Percentiles rank a stretch among this genome's conserved stretches.
Conservation (phyloP, 2,329 filamentous ascomycete genomes). For the Thielaviopsis euricoi region DNA sequence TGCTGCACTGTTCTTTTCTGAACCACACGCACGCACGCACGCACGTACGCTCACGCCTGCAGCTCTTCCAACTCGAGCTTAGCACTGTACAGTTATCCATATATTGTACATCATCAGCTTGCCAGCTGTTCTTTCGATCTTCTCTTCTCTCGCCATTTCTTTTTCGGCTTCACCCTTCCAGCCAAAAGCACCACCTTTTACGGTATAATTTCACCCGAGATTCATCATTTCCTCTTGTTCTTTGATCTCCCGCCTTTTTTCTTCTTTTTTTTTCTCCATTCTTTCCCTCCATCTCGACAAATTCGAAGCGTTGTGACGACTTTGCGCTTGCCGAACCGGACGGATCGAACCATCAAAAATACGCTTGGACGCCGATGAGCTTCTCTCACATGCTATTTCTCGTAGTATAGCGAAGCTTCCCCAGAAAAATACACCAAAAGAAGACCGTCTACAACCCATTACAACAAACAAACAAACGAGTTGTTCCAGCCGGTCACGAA, state of each 20-base stretch:
- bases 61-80: too few species aligned
- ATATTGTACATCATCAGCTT: too few species aligned
- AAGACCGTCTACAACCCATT: background rate
- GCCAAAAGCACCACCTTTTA: too few species aligned
- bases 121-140: too few species aligned
- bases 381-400: background rate
- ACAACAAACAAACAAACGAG: background rate
- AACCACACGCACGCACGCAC: background rate
- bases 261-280: slow-evolving; percentile 5
- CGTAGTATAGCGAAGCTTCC: background rate
- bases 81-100: too few species aligned
- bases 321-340: background rate
- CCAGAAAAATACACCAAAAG: background rate
- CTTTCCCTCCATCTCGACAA: slow-evolving; percentile 1
- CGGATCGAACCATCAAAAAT: background rate
- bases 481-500: background rate
- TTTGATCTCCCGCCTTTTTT: slow-evolving; percentile 10
- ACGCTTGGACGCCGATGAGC: background rate
- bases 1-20: background rate
- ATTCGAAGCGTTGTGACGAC: background rate
- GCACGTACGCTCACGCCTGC: too few species aligned
- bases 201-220: too few species aligned
- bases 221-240: slow-evolving; percentile 12
- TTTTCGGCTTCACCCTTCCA: too few species aligned
- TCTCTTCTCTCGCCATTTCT: too few species aligned